Conservation (phyloP, 768 basidiomycete species). For the Leccinum pellstonianum region DNA sequence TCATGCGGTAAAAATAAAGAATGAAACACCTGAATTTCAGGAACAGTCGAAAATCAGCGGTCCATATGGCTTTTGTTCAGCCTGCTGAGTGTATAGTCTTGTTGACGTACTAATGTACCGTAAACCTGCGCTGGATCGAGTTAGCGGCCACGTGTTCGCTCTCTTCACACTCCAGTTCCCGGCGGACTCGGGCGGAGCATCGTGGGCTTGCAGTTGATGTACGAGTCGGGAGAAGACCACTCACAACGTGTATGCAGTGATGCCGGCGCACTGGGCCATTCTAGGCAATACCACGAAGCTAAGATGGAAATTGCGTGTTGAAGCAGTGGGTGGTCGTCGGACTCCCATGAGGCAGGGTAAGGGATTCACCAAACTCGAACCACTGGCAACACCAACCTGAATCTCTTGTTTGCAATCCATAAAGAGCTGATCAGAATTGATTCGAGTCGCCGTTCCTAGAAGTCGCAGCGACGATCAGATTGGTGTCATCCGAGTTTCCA, state of each 20-base stretch:
- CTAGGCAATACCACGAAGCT: background rate
- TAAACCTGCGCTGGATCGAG: background rate
- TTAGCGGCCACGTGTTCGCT: background rate
- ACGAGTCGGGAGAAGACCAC: background rate
- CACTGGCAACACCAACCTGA: background rate
- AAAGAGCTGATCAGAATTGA: background rate
- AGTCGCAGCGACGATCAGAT: background rate
- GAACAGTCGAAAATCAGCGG: background rate
- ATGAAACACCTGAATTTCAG: background rate
- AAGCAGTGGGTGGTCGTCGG: background rate
- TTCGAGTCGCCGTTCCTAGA: background rate
- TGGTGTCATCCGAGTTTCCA: background rate
- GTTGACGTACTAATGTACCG: background rate
- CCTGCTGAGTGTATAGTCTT: background rate
- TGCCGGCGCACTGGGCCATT: background rate
- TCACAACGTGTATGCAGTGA: background rate
- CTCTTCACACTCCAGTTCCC: background rate
- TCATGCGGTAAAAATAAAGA: background rate
- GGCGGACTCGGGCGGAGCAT: background rate
- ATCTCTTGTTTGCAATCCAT: background rate
- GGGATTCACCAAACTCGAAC: constrained; percentile 7
- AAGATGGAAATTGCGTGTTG: constrained; percentile 16
- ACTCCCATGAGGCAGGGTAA: constrained; percentile 18
- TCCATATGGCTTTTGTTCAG: background rate
- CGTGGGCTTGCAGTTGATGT: background rate